phyloP scores from a whole-genome alignment of 1,139 yeast species.

The Yamadazyma aaseri region DNA sequence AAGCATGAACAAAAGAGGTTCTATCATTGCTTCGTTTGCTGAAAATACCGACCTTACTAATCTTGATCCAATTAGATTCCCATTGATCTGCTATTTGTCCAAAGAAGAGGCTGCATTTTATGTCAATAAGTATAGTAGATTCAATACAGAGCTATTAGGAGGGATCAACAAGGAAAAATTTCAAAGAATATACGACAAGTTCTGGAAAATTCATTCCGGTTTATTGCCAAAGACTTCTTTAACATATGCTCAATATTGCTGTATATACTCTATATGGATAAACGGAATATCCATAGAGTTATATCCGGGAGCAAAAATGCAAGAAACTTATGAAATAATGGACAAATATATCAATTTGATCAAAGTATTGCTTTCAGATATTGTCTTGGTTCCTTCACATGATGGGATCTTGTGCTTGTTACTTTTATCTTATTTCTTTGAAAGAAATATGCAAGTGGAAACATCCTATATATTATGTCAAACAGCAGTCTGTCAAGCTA shows the following conservation, averaged over 20 bases:
- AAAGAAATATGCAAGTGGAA: constrained; percentile 42
- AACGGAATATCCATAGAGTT: constrained; percentile 12
- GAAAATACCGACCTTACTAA: constrained; percentile 7
- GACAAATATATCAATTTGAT: constrained; percentile 20
- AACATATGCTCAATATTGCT: constrained; percentile 10
- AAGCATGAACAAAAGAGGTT: constrained; percentile 13
- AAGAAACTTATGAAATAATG: constrained; percentile 16
- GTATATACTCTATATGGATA: constrained; percentile 13
- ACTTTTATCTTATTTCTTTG: constrained; percentile 38
- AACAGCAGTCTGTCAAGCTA: constrained; percentile 42
- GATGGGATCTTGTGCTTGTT: constrained; percentile 42
- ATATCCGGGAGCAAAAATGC: constrained; percentile 6
- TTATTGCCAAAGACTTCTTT: constrained; percentile 5
- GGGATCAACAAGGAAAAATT: constrained; percentile 32
- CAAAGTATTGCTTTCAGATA: constrained; percentile 39
- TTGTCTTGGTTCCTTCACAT: constrained; percentile 38
- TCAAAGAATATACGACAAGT: constrained; percentile 13
- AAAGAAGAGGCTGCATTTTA: constrained; percentile 13
- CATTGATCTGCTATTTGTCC: constrained; percentile 26
- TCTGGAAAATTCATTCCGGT: constrained; percentile 29
- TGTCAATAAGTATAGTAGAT: constrained; percentile 8
- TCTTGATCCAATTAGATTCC: constrained; percentile 7
- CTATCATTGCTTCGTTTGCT: constrained; percentile 11
- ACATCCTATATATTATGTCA: constrained; percentile 42
- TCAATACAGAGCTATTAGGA: constrained; percentile 4